Conservation (phyloP, 2,329 filamentous ascomycete genomes). For the Xylariaceae sp. region DNA sequence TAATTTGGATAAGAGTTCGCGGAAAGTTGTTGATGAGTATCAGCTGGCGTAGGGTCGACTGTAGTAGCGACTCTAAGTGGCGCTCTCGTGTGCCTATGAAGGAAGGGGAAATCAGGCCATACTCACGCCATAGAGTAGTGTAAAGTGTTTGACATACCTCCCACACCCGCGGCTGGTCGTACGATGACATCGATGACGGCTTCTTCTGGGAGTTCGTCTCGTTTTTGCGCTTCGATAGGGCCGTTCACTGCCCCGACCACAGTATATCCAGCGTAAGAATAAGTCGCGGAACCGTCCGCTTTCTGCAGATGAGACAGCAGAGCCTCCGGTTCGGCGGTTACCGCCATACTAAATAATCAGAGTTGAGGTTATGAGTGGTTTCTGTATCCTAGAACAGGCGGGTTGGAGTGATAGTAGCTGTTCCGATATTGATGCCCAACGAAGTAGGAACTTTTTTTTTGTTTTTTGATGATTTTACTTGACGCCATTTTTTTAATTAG, state of each 20-base stretch:
- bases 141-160: constrained; percentile 60
- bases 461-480: too few relatives aligned
- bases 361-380: constrained; percentile 1
- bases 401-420: constrained; percentile 8
- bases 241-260: constrained; percentile 89
- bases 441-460: constrained; percentile 21
- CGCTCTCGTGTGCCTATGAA: constrained; percentile 71
- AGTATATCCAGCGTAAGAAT: constrained; percentile 76
- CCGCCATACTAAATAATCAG: constrained; percentile 48
- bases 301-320: constrained; percentile 67
- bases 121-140: constrained; percentile 23
- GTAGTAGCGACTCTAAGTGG: constrained; percentile 79
- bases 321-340: constrained; percentile 55
- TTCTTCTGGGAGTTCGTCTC: constrained; percentile 91
- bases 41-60: constrained; percentile 74
- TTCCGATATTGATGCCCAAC: constrained; percentile 14
- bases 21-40: constrained; percentile 79
- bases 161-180: constrained; percentile 82
- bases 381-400: not conserved
- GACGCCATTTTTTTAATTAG: too few relatives aligned
- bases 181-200: constrained; percentile 89
- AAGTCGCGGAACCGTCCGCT: constrained; percentile 81
- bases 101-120: constrained; percentile 17
- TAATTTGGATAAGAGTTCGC: constrained; percentile 78
- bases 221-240: constrained; percentile 85